Evolutionary conservation across 2,329 filamentous ascomycete genomes (phyloP).

Genomic region (Ploettnerulaceae sp.): DNA sequence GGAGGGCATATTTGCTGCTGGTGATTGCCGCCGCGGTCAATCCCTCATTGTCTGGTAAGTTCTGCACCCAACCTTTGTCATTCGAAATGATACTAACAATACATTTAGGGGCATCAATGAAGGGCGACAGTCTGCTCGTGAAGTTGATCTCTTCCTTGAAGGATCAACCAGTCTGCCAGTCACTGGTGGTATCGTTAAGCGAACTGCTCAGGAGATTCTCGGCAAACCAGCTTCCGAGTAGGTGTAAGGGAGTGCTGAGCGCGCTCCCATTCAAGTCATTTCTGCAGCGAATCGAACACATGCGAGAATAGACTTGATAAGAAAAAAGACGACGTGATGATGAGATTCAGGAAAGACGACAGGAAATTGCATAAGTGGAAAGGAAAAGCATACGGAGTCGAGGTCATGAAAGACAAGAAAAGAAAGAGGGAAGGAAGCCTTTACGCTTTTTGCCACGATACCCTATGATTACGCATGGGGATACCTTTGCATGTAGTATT

Average conservation of each 20-base stretch:
- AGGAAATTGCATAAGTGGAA: neutral
- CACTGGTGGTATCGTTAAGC: conserved; percentile 88
- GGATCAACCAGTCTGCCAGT: conserved; percentile 76
- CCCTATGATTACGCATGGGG: conserved; percentile 14
- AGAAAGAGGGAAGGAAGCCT: conserved; percentile 1
- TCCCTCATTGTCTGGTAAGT: conserved; percentile 92
- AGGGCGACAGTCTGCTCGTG: conserved; percentile 85
- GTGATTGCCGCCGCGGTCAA: conserved; percentile 91
- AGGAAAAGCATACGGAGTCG: conserved; percentile 6
- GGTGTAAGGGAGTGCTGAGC: conserved; percentile 23
- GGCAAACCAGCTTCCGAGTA: conserved; percentile 14
- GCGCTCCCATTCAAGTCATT: conserved; percentile 22
- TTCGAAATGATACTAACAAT: neutral
- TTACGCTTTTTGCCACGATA: conserved; percentile 9
- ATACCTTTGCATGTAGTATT: conserved; percentile 4
- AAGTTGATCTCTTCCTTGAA: conserved; percentile 85
- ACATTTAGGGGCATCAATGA: conserved; percentile 83
- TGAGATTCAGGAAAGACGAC: neutral
- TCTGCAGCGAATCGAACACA: conserved; percentile 26
- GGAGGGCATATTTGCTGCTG: conserved; percentile 84
- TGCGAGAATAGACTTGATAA: neutral
- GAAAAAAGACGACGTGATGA: neutral
- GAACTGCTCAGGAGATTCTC: conserved; percentile 67
- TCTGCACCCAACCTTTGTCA: neutral
- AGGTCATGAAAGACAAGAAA: neutral